Evolutionary conservation across 2,329 filamentous ascomycete species (phyloP), one percentile per base, ranked within the genome.

Genomic region (Cercospora sp.): DNA sequence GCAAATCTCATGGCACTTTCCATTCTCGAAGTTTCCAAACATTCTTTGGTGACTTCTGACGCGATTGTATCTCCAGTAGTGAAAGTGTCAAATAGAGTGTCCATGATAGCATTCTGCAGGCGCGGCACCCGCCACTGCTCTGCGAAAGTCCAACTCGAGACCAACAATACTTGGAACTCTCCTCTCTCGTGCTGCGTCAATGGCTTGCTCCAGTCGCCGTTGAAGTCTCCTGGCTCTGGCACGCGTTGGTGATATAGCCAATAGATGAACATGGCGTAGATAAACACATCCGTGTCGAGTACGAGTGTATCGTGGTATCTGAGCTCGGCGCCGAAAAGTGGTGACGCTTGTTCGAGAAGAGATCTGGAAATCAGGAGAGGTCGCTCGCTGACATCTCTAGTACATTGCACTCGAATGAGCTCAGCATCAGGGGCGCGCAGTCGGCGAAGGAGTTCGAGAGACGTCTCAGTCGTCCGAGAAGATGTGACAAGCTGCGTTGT

Each of bases 1-100:
- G 65, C 65, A 16, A 30, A 51, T 39, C 65, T 39, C 61, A 64
- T 60, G 1, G 45, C 10, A 59, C 59, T 63, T 13, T 26, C 48
- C 51, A 3, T 18, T 7, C n/a, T 23, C 16, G 48, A 58, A 20
- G 48, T 31, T 39, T n/a, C 6, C 59, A 66, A 45, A 33, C 65
- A 66, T 8, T 13, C 16, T 18, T 31, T 26, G 12, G 63, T 33
- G 10, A 18, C 18, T 1, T 66, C 23, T 6, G 48, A 18, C 28
- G 42, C 39, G 20, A 60, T 36, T n/a, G 16, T 26, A 13, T 48
- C 20, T 28, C 55, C 48, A 23, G 30, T n/a, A 5, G 55, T 62
- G 5, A 65, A 26, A n/a, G 55, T 65, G 26, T 26, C n/a, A 16
- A 60, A 65, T 4, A 65, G 12, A 9, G 31, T 36, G 12, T 48